Evolutionary conservation across 2,329 filamentous ascomycete species (phyloP), one percentile per base, ranked within the genome.

Genomic region (Aspergillus tamarii): DNA sequence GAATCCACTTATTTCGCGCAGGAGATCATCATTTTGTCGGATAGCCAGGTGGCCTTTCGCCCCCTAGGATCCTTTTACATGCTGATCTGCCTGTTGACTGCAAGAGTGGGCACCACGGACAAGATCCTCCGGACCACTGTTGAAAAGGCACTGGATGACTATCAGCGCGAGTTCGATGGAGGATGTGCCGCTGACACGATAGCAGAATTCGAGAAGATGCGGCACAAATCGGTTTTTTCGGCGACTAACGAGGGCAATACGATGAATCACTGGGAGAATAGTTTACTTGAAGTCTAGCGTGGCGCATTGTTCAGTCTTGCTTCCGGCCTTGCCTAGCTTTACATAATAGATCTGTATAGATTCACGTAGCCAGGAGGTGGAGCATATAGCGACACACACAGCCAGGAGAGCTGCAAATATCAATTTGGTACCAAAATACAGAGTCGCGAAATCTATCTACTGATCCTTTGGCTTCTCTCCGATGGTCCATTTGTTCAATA

Each of bases 401-500:
- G 39, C 9, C 8, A 41, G 16, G 12, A 10, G 1, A n/a, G 39
- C n/a, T n/a, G 19, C 39, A n/a, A 41, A 41, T 4, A n/a, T 41
- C 16, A 41, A 10, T 9, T 41, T 41, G 16, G 16, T 41, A 10
- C n/a, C n/a, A 7, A n/a, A n/a, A 41, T 41, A 9, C 7, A 41
- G 39, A 19, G 16, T 7, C 39, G n/a, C 4, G 5, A 10, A n/a
- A 6, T 23, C 11, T 23, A 46, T 50, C n/a, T 52, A 52, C 19
- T 52, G 9, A 54, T 66, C 60, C 53, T 41, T 59, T 55, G 68
- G 70, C 36, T 59, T 61, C 8, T 39, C 50, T 16, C 67, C 63
- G 36, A 76, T 64, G 0, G 43, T 84, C 90, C 90, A 93, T 56
- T 82, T 78, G 75, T 93, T 93, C 77, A 93, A 76, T 67, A 89